A percentile compares a stretch with the other conserved stretches of the same genome.
Evolutionary conservation across 2,329 filamentous ascomycete species (phyloP).

Genomic region (Stachybotrys chartarum): DNA sequence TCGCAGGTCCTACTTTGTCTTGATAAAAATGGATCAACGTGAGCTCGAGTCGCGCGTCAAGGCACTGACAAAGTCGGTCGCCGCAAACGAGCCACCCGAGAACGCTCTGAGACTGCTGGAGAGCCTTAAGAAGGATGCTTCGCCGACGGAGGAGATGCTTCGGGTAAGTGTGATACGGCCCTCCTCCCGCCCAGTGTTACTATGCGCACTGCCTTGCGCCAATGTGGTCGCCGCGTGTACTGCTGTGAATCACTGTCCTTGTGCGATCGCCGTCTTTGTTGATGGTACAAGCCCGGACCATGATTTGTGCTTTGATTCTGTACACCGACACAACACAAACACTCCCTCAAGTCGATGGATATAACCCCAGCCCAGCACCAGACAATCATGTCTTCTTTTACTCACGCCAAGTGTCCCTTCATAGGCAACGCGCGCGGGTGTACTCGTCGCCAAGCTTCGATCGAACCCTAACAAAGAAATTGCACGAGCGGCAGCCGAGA

Average conservation of each 20-base stretch:
- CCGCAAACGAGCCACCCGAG: constrained; percentile 64
- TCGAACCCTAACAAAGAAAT: constrained; percentile 77
- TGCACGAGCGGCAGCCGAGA: constrained; percentile 66
- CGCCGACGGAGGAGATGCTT: constrained; percentile 82
- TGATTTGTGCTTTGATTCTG: not conserved
- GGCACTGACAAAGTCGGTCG: constrained; percentile 71
- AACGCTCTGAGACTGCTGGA: constrained; percentile 69
- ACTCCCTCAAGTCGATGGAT: not conserved
- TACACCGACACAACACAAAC: not conserved
- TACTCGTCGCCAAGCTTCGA: constrained; percentile 75
- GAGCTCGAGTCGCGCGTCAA: constrained; percentile 73
- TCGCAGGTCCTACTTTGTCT: constrained; percentile 1
- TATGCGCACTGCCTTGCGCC: not conserved
- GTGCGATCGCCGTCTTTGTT: not conserved
- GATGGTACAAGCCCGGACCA: not conserved
- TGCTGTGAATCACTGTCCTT: not conserved
- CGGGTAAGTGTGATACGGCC: constrained; percentile 44
- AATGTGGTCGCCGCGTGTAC: no score
- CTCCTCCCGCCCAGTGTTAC: not conserved
- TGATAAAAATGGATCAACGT: constrained; percentile 62
- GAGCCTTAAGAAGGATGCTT: constrained; percentile 71
- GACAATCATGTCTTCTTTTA: not conserved
- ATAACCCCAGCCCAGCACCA: not conserved
- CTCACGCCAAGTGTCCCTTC: not conserved
- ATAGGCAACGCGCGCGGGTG: constrained; percentile 80